Conservation (phyloP, 2,329 filamentous ascomycete species). For the Aspergillus thermomutatus region DNA sequence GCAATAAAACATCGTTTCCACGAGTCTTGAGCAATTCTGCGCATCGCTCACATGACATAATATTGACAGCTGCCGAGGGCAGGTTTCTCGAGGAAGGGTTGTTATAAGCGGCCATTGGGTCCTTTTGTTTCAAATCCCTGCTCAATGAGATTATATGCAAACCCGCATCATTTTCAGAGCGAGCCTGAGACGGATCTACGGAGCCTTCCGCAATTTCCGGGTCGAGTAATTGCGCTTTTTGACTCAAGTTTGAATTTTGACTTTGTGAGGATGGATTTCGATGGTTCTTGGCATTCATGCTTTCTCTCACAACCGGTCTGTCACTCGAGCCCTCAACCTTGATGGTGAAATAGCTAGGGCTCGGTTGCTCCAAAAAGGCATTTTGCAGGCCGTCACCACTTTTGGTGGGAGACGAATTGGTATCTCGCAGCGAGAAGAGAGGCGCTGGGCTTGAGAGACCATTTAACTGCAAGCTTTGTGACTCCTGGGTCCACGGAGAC, state of each 20-base stretch:
- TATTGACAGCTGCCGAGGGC: conserved; percentile 38
- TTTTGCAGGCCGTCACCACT: conserved; percentile 15
- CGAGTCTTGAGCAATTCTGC: conserved; percentile 54
- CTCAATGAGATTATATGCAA: conserved; percentile 18
- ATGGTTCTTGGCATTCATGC: conserved; percentile 62
- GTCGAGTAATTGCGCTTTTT: conserved; percentile 21
- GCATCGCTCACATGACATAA: conserved; percentile 53
- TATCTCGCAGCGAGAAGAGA: conserved; percentile 20
- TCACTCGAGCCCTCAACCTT: conserved; percentile 60
- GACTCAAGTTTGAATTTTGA: conserved; percentile 61
- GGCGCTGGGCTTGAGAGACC: conserved; percentile 15
- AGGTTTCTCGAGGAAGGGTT: not conserved
- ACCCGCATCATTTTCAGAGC: conserved; percentile 17
- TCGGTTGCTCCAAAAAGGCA: conserved; percentile 39
- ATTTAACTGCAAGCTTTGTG: conserved; percentile 19
- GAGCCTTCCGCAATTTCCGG: conserved; percentile 79
- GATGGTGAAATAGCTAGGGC: conserved; percentile 86
- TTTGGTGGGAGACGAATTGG: conserved; percentile 20
- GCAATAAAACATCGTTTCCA: conserved; percentile 60
- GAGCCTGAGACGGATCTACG: conserved; percentile 60
- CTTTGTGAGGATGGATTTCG: conserved; percentile 70
- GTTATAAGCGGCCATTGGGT: not conserved
- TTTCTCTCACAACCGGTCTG: conserved; percentile 58
- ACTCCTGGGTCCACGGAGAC: conserved; percentile 30
- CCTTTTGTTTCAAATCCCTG: conserved; percentile 4